A percentile compares a stretch with the other conserved stretches of the same genome.
These are phyloP conservation scores for Candida taoyuanica DNA, from an alignment of 805 yeast species.

Conservation along the genomic window DNA sequence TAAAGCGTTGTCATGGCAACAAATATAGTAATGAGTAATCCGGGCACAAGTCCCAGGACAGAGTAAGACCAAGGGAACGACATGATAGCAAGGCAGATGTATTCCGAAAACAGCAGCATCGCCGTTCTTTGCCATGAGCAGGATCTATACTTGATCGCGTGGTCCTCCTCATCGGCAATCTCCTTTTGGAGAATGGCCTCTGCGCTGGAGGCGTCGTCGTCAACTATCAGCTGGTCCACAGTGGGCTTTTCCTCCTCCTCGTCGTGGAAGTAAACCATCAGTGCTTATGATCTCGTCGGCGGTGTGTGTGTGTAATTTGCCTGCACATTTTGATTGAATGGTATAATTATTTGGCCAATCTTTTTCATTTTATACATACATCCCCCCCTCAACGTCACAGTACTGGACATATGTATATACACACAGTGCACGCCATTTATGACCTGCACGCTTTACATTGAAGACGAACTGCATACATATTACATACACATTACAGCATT, in stretches of 20 bases:
- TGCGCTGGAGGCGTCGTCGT: conserved; percentile 14
- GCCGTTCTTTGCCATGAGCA: conserved; percentile 59
- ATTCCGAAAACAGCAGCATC: conserved; percentile 55
- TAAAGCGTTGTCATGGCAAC: conserved; percentile 48
- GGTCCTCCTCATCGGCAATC: conserved; percentile 20
- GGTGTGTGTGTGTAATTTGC: too few species aligned
- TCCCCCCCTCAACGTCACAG: too few species aligned
- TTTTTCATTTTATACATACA: too few species aligned
- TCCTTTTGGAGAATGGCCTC: conserved; percentile 19
- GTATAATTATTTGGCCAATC: too few species aligned
- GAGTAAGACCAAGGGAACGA: conserved; percentile 66
- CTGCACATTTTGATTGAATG: too few species aligned
- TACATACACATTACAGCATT: too few species aligned
- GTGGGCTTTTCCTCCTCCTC: conserved; percentile 1
- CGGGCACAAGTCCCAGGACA: conserved; percentile 54
- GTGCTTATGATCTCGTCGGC: too few species aligned
- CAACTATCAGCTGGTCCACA: conserved; percentile 4
- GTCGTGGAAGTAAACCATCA: too few species aligned
- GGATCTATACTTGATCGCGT: conserved; percentile 41
- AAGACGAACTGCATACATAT: too few species aligned
- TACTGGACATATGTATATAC: too few species aligned
- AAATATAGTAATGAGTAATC: conserved; percentile 47
- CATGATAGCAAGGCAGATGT: conserved; percentile 58
- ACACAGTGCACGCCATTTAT: too few species aligned
- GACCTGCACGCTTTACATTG: too few species aligned